Percentiles rank a stretch among this genome's conserved stretches.
Conservation (phyloP, 2,329 filamentous ascomycete genomes). For the Mycogone perniciosa region DNA sequence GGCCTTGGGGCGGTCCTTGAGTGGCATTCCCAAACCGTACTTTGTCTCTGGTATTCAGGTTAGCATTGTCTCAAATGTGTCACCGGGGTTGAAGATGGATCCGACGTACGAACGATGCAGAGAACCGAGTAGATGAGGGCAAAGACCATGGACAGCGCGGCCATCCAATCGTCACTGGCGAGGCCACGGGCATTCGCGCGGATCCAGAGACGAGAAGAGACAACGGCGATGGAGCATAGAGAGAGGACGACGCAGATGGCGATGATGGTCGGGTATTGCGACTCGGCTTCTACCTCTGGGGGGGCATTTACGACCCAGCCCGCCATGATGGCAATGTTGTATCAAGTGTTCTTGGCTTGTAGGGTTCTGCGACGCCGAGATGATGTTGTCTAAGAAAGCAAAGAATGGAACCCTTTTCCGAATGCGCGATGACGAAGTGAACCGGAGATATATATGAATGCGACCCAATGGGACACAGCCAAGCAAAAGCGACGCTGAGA, state of each 20-base stretch:
- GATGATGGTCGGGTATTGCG: conserved; percentile 43
- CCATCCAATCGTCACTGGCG: conserved; percentile 42
- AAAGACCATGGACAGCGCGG: conserved; percentile 36
- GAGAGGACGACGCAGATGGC: conserved; percentile 42
- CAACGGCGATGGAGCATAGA: conserved; percentile 34
- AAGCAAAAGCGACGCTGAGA: no score
- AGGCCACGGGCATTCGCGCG: conserved; percentile 37
- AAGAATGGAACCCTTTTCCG: no score
- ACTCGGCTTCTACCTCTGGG: conserved; percentile 38
- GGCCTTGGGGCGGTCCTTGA: conserved; percentile 36
- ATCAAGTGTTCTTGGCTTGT: not conserved
- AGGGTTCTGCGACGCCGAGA: not conserved
- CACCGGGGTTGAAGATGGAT: not conserved
- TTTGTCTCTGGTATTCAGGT: conserved; percentile 37
- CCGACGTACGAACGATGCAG: conserved; percentile 41
- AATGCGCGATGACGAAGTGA: no score
- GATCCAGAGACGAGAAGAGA: conserved; percentile 37
- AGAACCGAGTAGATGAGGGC: conserved; percentile 43
- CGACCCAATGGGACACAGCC: no score
- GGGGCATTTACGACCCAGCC: conserved; percentile 46
- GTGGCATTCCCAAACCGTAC: conserved; percentile 45
- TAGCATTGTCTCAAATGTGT: not conserved
- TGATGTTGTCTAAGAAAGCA: not conserved
- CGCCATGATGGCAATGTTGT: conserved; percentile 27
- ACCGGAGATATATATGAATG: no score